Percentiles rank a stretch among this genome's conserved stretches.
These are phyloP conservation scores for Brettanomyces nanus DNA, from an alignment of 805 yeast species.

Conservation along the genomic window DNA sequence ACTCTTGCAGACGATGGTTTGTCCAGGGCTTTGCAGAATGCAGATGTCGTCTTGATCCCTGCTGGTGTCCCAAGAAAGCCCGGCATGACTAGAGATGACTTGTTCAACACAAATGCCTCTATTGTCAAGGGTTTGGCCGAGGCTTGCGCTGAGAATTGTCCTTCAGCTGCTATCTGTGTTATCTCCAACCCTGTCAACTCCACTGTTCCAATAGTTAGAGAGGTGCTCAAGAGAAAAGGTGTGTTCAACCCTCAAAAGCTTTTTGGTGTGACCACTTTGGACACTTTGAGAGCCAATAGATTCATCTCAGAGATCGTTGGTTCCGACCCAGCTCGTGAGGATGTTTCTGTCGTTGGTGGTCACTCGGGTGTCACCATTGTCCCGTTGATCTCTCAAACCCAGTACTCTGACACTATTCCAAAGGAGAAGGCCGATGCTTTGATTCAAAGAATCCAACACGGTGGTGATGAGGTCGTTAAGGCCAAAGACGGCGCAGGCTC, in stretches of 20 bases:
- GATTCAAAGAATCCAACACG: conserved; percentile 85
- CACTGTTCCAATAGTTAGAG: conserved; percentile 93
- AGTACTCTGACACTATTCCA: conserved; percentile 48
- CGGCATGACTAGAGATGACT: conserved; percentile 97
- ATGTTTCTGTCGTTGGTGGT: conserved; percentile 89
- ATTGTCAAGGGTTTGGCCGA: conserved; percentile 89
- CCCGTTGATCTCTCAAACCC: conserved; percentile 82
- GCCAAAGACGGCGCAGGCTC: conserved; percentile 82
- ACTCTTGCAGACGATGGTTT: conserved; percentile 63
- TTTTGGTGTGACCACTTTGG: conserved; percentile 95
- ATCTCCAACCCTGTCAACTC: conserved; percentile 97
- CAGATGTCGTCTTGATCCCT: conserved; percentile 87
- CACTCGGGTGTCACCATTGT: conserved; percentile 96
- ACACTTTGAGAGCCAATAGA: conserved; percentile 82
- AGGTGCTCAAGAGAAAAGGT: conserved; percentile 77
- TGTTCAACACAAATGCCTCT: conserved; percentile 92
- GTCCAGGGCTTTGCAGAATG: conserved; percentile 59
- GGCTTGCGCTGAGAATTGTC: conserved; percentile 73
- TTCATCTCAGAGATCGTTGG: conserved; percentile 62
- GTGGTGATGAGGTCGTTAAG: conserved; percentile 84
- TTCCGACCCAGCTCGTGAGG: conserved; percentile 71
- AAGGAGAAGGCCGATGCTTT: conserved; percentile 60
- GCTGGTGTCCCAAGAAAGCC: conserved; percentile 99
- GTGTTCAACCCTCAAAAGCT: conserved; percentile 86
- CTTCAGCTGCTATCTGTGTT: conserved; percentile 74